Percentiles rank a stretch among this genome's conserved stretches.
Evolutionary conservation across 2,329 filamentous ascomycete genomes (phyloP).

Genomic region (Lecanicillium sp.): DNA sequence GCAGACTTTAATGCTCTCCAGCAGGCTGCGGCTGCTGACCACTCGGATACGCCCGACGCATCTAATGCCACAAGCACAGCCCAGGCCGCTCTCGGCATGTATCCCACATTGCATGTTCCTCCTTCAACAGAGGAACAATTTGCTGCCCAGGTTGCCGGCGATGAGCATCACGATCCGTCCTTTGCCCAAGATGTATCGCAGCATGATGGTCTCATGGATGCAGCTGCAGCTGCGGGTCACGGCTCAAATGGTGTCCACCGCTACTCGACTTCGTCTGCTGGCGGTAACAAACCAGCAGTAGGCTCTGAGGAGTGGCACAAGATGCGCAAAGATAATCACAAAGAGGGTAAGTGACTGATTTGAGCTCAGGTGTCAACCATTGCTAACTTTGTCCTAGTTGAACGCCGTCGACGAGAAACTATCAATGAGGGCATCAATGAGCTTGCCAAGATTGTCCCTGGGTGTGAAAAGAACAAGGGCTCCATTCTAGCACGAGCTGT

Average conservation of each 20-base stretch:
- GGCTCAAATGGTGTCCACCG: conserved; percentile 32
- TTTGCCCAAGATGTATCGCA: conserved; percentile 23
- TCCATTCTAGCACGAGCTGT: conserved; percentile 91
- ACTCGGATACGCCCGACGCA: conserved; percentile 39
- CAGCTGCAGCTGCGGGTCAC: conserved; percentile 18
- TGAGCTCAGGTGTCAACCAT: too few species aligned
- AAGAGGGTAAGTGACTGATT: conserved; percentile 89
- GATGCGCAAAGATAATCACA: conserved; percentile 93
- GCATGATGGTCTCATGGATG: conserved; percentile 12
- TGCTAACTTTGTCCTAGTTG: conserved; percentile 51
- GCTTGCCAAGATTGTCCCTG: conserved; percentile 92
- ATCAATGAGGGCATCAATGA: conserved; percentile 99
- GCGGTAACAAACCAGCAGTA: conserved; percentile 69
- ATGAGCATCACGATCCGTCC: conserved; percentile 21
- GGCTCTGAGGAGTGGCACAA: conserved; percentile 98
- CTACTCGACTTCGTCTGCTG: conserved; percentile 29
- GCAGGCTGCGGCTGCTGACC: conserved; percentile 39
- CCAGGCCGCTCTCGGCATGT: conserved; percentile 51
- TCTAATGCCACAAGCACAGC: conserved; percentile 50
- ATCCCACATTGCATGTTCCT: conserved; percentile 50
- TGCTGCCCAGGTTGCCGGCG: conserved; percentile 36
- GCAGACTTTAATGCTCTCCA: conserved; percentile 50
- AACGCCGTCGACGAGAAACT: conserved; percentile 90
- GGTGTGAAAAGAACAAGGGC: conserved; percentile 98
- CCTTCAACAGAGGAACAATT: conserved; percentile 52